These are phyloP conservation scores for Rehmannia glutinosa DNA, from an alignment of 257 asterid genomes.

Conservation along the genomic window DNA sequence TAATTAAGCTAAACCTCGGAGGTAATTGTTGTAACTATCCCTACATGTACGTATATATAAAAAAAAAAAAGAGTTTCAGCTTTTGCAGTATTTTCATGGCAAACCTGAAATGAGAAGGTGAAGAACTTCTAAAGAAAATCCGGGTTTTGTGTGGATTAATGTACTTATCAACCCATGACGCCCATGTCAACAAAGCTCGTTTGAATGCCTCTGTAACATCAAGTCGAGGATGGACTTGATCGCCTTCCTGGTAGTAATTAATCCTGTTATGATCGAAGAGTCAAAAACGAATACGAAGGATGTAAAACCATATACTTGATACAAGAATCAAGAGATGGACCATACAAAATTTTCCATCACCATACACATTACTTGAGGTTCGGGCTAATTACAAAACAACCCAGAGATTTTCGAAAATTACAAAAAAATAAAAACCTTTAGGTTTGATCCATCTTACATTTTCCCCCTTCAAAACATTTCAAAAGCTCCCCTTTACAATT, in stretches of 20 bases:
- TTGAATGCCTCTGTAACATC: conserved; percentile 62
- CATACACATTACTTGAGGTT: no score
- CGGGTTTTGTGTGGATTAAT: conserved; percentile 59
- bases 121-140: conserved; percentile 82
- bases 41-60: no score
- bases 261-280: conserved; percentile 39
- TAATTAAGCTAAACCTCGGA: no score
- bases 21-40: no score
- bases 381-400: no score
- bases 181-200: conserved; percentile 77
- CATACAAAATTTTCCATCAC: no score
- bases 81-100: background rate
- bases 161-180: conserved; percentile 72
- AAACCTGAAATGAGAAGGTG: conserved; percentile 97
- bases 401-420: no score
- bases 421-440: no score
- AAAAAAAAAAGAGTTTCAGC: background rate
- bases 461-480: no score
- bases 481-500: no score
- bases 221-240: conserved; percentile 67
- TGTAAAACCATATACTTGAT: background rate
- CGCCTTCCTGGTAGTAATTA: conserved; percentile 81
- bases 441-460: no score
- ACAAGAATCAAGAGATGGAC: no score
- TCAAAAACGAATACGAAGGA: background rate